These are phyloP conservation scores for Pleurotus sapidus DNA, from an alignment of 768 basidiomycete genomes.

Conservation along the genomic window DNA sequence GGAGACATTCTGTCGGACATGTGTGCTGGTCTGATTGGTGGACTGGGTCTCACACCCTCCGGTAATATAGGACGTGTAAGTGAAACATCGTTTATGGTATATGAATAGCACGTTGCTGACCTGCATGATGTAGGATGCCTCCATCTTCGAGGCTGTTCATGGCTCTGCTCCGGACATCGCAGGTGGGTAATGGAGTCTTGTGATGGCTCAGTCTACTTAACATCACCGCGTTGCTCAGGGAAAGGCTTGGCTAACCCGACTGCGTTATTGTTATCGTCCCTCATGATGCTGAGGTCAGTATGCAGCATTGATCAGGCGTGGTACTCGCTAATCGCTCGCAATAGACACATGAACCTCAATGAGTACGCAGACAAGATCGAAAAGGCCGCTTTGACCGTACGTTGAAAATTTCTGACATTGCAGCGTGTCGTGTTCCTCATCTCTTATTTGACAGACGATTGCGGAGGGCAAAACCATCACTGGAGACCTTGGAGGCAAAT, in stretches of 20 bases:
- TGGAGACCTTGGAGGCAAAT: conserved; percentile 92
- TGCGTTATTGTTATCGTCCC: conserved; percentile 88
- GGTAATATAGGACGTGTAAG: conserved; percentile 94
- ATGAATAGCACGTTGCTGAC: conserved; percentile 10
- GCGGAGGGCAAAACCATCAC: conserved; percentile 96
- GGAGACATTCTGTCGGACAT: conserved; percentile 97
- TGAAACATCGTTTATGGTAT: conserved; percentile 4
- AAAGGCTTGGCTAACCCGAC: conserved; percentile 98
- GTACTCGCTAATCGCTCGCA: conserved; percentile 13
- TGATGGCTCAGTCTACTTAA: not conserved
- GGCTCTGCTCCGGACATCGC: conserved; percentile 99
- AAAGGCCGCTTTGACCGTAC: conserved; percentile 82
- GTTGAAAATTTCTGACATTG: conserved; percentile 23
- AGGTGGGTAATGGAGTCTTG: conserved; percentile 42
- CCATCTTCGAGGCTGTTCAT: conserved; percentile 99
- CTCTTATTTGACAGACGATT: conserved; percentile 65
- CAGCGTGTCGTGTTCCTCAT: not conserved
- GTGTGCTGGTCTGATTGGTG: conserved; percentile 98
- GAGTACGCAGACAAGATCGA: conserved; percentile 88
- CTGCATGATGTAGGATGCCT: conserved; percentile 72
- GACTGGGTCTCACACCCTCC: conserved; percentile 94
- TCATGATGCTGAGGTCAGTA: conserved; percentile 95
- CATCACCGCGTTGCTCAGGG: conserved; percentile 37
- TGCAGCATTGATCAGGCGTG: conserved; percentile 10
- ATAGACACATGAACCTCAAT: conserved; percentile 89